Conservation (phyloP, 805 yeast genomes). For the Kodamaea jinghongensis region DNA sequence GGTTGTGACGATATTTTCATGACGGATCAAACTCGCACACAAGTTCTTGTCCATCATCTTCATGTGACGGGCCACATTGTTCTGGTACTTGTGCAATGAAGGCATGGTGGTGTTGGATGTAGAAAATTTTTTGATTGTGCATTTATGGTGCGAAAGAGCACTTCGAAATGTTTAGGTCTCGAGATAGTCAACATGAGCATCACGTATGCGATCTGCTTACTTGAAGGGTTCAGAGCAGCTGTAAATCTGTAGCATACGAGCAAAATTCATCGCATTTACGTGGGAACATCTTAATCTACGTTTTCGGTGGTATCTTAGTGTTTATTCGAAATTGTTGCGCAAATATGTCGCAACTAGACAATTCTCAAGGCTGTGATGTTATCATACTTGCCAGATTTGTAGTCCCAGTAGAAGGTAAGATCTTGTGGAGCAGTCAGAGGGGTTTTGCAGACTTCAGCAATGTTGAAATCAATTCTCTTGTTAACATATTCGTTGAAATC, state of each 20-base stretch:
- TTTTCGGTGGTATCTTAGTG: no score
- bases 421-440: conserved; percentile 16
- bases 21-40: conserved; percentile 42
- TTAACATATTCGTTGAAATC: conserved; percentile 32
- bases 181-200: no score
- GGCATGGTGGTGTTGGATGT: conserved; percentile 27
- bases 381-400: conserved; percentile 3
- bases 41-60: conserved; percentile 45
- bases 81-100: conserved; percentile 40
- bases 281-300: no score
- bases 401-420: conserved; percentile 26
- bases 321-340: no score
- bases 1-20: conserved; percentile 43
- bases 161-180: no score
- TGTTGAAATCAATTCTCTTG: conserved; percentile 26
- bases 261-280: no score
- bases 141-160: no score
- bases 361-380: no score
- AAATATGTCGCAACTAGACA: no score
- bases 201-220: no score
- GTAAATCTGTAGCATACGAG: no score
- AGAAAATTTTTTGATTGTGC: not conserved
- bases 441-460: conserved; percentile 27
- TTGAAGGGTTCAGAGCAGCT: no score
- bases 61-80: conserved; percentile 41